Evolutionary conservation across 169 alveolate genomes (phyloP), one percentile per base, ranked within the genome.

Genomic region (Plasmodium blacklocki): DNA sequence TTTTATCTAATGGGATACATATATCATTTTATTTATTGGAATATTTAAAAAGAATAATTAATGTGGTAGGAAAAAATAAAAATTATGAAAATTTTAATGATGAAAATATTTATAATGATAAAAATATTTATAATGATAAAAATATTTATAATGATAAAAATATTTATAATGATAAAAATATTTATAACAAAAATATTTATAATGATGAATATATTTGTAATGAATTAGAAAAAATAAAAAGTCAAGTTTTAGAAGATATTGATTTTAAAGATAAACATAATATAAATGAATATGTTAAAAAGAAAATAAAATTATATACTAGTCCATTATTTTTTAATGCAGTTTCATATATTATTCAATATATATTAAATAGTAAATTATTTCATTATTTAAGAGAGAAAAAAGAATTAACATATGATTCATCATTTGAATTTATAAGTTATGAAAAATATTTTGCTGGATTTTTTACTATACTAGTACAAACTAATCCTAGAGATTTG

Each of bases 361-460:
- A 75, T 60, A 64, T 87, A 15, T 60, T 87, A 62, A 74, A 74
- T 50, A 75, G 88, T 29, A 74, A 87, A 67, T 54, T 87, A 29
- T 74, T 87, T 74, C 92, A 80, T 49, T 85, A 93, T 90, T 85
- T 95, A 29, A 88, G 97, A 60, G 96, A 95, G 43, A 95, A 94
- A 91, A 93, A 94, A 88, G 94, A 95, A 63, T 78, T 95, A 88
- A 95, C 97, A 29, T 95, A 95, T 74, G 97, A 95, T 39, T 93
- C 97, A 26, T 90, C 93, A 2, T 94, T 95, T 67, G 96, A 95
- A 56, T 93, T 95, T 58, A 78, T 93, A 92, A 80, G 93, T 63
- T 93, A 94, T 64, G 97, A 95, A 75, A 92, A 93, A 29, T 94
- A 93, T 43, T 85, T 92, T 73, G 95, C 95, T 15, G 97, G 97